Evolutionary conservation across 805 yeast species (phyloP), one percentile per base, ranked within the genome.

Genomic region (Hyphopichia homilentoma): DNA sequence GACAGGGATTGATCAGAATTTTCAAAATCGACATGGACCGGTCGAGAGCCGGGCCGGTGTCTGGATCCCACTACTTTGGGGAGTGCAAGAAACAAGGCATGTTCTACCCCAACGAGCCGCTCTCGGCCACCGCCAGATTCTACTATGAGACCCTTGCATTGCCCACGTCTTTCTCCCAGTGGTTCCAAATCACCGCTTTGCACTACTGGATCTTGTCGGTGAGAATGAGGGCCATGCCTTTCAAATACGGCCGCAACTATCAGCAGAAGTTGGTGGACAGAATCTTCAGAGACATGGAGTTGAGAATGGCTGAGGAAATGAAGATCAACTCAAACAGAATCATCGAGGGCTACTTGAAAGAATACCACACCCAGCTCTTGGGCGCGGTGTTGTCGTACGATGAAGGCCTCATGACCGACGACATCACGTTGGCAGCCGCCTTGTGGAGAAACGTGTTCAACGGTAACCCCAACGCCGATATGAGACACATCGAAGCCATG

Each of bases 171-270:
- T 89, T 90, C 52, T 78, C 90, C n/a, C 95, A 88, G 58, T 90
- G 96, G 96, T 90, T 82, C 57, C 97, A 90, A 61, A 83, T 93
- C 40, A 84, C 96, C 5, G 69, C 82, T 1, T 69, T 93, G 44
- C 98, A 93, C 58, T 79, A 85, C 38, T 93, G 99, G 99, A 80
- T 93, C 51, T 68, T 93, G 28, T 82, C 83, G 44, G 95, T 85
- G 12, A 80, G 98, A 54, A 89, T 93, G 96, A 79, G 99, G 57
- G 94, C 94, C 7, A 73, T 93, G 83, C 97, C 97, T 0, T 82
- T 81, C 55, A 82, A 86, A 49, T 80, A 85, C 53, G 94, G 96
- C 25, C 77, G 77, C 46, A 83, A 81, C 52, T 93, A 89, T 59
- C 96, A 93, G 59, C 96, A 89, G 59, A 87, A 87, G 53, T 61